Conservation (phyloP, 2,329 filamentous ascomycete species). For the Aspergillus intermedius region DNA sequence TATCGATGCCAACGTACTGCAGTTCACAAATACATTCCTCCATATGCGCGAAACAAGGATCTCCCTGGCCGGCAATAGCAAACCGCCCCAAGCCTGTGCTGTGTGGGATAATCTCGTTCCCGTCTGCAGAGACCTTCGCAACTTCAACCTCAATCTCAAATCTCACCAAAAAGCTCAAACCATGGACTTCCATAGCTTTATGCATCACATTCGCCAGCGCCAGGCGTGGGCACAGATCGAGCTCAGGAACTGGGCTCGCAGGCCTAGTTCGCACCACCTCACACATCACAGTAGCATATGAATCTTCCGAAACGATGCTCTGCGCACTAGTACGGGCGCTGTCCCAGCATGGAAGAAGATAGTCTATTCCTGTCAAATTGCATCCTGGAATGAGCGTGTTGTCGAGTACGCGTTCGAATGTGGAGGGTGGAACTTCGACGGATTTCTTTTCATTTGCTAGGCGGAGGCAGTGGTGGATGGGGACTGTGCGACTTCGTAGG, state of each 20-base stretch:
- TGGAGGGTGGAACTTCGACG: not conserved
- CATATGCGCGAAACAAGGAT: constrained; percentile 3
- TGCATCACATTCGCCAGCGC: constrained; percentile 1
- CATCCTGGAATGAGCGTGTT: not conserved
- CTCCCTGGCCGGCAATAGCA: constrained; percentile 1
- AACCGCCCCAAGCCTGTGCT: not conserved
- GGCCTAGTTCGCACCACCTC: not conserved
- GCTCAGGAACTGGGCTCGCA: not conserved
- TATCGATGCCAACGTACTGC: constrained; percentile 1
- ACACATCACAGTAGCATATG: not conserved
- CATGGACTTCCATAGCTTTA: not conserved
- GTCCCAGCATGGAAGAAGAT: not conserved
- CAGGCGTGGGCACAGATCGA: constrained; percentile 5
- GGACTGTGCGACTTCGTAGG: not conserved
- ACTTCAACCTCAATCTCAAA: constrained; percentile 11
- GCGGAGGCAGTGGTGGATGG: not conserved
- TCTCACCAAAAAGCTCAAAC: constrained; percentile 6
- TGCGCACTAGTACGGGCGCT: not conserved
- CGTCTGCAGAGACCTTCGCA: not conserved
- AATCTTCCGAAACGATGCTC: not conserved
- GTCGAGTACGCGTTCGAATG: not conserved
- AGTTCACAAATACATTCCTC: constrained; percentile 3
- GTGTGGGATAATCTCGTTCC: not conserved
- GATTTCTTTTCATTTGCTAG: not conserved
- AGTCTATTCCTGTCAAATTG: not conserved